Evolutionary conservation across 805 yeast species (phyloP), one percentile per base, ranked within the genome.

Genomic region (Candida sonorensis): DNA sequence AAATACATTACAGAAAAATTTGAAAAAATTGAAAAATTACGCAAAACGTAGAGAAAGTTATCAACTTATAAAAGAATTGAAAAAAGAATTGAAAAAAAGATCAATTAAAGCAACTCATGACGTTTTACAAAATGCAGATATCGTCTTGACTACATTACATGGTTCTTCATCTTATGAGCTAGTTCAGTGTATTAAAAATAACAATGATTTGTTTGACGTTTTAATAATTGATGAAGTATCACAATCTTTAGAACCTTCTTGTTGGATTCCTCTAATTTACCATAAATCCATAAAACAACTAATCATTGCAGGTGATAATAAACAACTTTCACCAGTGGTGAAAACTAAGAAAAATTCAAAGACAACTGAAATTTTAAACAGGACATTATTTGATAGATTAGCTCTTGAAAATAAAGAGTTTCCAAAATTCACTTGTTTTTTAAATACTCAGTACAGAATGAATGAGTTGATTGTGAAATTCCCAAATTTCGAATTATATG

Each of bases 191-290:
- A 50, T 58, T 4, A 52, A 56, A 20, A 57, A 56, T 17, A 28
- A 31, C 13, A 24, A 27, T 19, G 61, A 57, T 22, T 50, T 77
- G 10, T 85, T 90, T 49, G 85, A 84, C 42, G 76, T 94, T 0
- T 64, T 90, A 20, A 82, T 92, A 10, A 88, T 90, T 22, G 98
- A 90, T 58, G 98, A 90, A 56, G 96, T 90, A 0, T 86, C 97
- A 0, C 98, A 90, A 55, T 71, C 96, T 9, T 59, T 90, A 34
- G 96, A 90, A 49, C 95, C 97, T 1, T 95, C 90, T 44, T 87
- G 97, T 48, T 88, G 97, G 97, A 87, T 90, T 16, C 97, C 98
- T 1, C 39, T 92, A 6, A 65, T 86, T 4, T 69, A 72, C 23
- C 90, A 83, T 46, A 57, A 67, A 10, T 67, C 75, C 15, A 55